phyloP scores from a whole-genome alignment of 2,329 filamentous ascomycete genomes.

The Pyricularia pennisetigena region DNA sequence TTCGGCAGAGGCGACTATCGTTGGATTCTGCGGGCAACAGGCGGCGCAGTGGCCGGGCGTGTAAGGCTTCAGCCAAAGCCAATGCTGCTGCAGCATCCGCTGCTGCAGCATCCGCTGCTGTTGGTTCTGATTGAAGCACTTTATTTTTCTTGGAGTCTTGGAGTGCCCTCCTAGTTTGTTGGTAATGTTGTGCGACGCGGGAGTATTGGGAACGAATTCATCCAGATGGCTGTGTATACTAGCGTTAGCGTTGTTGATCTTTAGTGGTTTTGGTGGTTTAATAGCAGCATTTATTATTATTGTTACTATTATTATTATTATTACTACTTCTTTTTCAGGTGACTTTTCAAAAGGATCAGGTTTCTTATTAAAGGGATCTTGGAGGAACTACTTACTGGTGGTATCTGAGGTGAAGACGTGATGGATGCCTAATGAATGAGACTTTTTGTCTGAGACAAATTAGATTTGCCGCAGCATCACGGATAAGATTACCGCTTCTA shows the following conservation, averaged over 20 bases:
- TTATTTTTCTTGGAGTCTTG: no score
- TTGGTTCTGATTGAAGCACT: neutral
- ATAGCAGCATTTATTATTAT: no score
- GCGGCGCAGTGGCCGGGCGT: slow-evolving; percentile 5
- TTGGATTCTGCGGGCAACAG: neutral
- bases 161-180: neutral
- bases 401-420: neutral
- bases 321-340: neutral
- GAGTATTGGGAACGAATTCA: neutral
- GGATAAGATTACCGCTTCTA: neutral
- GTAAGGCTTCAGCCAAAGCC: slow-evolving; percentile 1
- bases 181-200: neutral
- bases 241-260: neutral
- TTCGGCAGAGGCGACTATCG: neutral
- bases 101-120: neutral
- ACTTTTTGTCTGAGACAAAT: no score
- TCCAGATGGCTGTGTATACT: neutral
- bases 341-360: neutral
- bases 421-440: neutral
- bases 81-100: neutral
- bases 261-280: neutral
- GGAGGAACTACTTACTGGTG: neutral
- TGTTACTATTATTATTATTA: no score
- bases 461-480: neutral
- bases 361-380: neutral